These are phyloP conservation scores for Cordia subcordata DNA, from an alignment of 257 asterid genomes.

Conservation along the genomic window DNA sequence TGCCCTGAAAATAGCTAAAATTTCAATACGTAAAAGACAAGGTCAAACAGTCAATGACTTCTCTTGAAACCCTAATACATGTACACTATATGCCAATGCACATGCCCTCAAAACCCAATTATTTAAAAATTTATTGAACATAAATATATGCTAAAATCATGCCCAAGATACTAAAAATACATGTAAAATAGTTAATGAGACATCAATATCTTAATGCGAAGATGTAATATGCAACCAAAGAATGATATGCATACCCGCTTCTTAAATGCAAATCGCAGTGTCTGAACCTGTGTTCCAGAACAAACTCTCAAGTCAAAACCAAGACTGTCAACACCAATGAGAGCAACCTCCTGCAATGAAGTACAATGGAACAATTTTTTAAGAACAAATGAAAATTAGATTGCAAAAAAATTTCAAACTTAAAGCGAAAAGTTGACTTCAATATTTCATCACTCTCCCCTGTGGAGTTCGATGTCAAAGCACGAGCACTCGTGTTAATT, in stretches of 20 bases:
- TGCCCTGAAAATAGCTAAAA: too few relatives aligned
- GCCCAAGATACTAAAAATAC: neutral
- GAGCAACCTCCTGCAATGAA: constrained; percentile 68
- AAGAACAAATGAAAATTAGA: neutral
- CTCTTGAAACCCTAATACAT: too few relatives aligned
- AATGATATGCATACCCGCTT: constrained; percentile 51
- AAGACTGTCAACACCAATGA: constrained; percentile 86
- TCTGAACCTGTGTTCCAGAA: constrained; percentile 89
- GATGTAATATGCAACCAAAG: too few relatives aligned
- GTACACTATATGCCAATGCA: too few relatives aligned
- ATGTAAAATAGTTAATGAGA: neutral
- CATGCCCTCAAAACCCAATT: too few relatives aligned
- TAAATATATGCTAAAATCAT: neutral
- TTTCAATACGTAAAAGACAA: too few relatives aligned
- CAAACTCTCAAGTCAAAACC: constrained; percentile 93
- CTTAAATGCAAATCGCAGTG: constrained; percentile 79
- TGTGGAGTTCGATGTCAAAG: too few relatives aligned
- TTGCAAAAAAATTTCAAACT: neutral
- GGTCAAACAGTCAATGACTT: too few relatives aligned
- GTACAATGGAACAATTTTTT: constrained; percentile 13
- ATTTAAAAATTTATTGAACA: too few relatives aligned
- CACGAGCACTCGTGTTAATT: too few relatives aligned
- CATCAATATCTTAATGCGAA: too few relatives aligned
- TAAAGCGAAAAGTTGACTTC: neutral
- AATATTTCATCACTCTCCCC: too few relatives aligned